Evolutionary conservation across 2,329 filamentous ascomycete genomes (phyloP), one percentile per base, ranked within the genome.

Genomic region (Penicillium psychrosexuale): DNA sequence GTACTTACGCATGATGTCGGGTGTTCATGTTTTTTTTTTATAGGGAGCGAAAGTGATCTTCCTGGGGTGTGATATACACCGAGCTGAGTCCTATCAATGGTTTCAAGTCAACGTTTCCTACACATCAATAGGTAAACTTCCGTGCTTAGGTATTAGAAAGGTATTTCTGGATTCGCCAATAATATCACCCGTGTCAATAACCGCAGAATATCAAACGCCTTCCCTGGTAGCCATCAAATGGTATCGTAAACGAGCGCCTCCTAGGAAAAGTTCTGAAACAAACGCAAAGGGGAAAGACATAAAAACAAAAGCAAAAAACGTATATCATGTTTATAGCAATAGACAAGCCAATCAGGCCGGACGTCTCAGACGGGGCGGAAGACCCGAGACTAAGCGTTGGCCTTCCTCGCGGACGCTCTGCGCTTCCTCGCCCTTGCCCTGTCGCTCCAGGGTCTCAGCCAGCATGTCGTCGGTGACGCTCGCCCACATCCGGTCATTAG

Each of bases 381-480:
- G 60, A 27, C 65, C 66, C 56, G 69, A 69, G 59, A 75, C 69
- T 34, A 75, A 63, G 17, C 67, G 67, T 46, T 74, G 69, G 13
- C 73, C 82, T 62, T 80, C 78, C n/a, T 74, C 72, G 38, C 74
- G 72, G 7, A 77, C 72, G 7, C 61, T 62, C 36, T 69, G 68
- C 11, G 83, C 82, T 59, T 86, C 80, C 3, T 73, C 73, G 12
- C 69, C 70, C 63, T 88, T 84, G 22, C 89, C 89, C 66, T 89
- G 84, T 52, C 88, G 82, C 63, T 91, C 88, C 60, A 88, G 82
- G 22, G 86, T 90, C 65, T 90, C 84, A 1, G 86, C 86, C 45
- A 93, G 78, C 82, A 94, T 87, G 22, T 87, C 88, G 61, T 89
- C 86, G 1, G 89, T 88, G 8, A 95, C 90, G 65, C 88, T 91